These are phyloP conservation scores for Oryza punctata DNA, from an alignment of 176 grass and related monocot genomes.

Conservation along the genomic window DNA sequence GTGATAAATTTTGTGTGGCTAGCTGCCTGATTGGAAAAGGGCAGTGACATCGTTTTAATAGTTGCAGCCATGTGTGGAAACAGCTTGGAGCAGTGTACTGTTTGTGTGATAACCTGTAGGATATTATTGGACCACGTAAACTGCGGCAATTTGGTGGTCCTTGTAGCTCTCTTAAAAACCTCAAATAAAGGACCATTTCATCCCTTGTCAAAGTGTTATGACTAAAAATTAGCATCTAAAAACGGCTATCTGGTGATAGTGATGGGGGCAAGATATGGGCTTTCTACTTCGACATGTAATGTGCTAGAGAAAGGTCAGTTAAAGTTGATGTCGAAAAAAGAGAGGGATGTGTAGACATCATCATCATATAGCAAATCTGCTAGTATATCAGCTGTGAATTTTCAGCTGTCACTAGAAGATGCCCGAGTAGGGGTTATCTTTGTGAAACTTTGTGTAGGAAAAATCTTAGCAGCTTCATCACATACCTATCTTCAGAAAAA, in stretches of 20 bases:
- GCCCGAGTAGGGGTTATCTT: conserved; percentile 40
- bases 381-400: not conserved
- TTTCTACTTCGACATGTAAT: conserved; percentile 34
- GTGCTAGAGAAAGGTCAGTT: not conserved
- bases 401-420: conserved; percentile 26
- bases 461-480: conserved; percentile 41
- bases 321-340: conserved; percentile 16
- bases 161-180: not conserved
- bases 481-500: conserved; percentile 32
- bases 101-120: not conserved
- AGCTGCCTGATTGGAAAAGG: not conserved
- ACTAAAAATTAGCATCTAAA: conserved; percentile 13
- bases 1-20: not conserved
- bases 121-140: conserved; percentile 29
- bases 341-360: conserved; percentile 19
- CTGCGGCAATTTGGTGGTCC: conserved; percentile 49
- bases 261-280: conserved; percentile 26
- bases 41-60: not conserved
- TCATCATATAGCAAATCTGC: conserved; percentile 33
- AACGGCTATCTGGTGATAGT: conserved; percentile 6
- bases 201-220: not conserved
- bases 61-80: conserved; percentile 19
- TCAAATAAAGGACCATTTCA: not conserved
- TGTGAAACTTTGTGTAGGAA: conserved; percentile 42
- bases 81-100: not conserved